Base-by-base conservation (phyloP, 352 stramenopile genomes). In the Pythium pyrilobum region DNA sequence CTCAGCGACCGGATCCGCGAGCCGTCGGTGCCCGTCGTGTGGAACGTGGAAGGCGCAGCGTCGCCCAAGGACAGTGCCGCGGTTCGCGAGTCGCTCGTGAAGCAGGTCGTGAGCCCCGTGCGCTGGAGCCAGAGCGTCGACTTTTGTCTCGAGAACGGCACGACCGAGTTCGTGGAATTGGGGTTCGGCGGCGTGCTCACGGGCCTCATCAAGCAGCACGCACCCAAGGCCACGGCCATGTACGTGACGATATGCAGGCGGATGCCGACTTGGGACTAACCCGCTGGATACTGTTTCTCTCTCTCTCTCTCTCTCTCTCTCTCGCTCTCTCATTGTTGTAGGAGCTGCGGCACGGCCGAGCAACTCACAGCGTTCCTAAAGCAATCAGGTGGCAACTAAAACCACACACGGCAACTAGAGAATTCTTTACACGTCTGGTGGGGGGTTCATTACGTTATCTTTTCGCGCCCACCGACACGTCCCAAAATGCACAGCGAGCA, bases 111-210 rank as follows among this genome's bases (percentile, higher is more conserved):
- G 27, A 49, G 62, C 1, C 71, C 82, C 27, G 85, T 95, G 33
- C 71, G 64, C 27, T 95, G 85, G 85, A 90, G 80, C 45, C 67
- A 88, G 42, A 90, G 80, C 56, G 64, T 95, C n/a, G 81, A 90
- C 36, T 80, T 71, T 21, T 89, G 78, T 37, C n/a, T 89, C 27
- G 67, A 54, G n/a, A 50, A 72, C 3, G 64, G 65, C 16, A 63
- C 77, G 24, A 50, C 34, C 27, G 57, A 68, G 24, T 95, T 95
- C 43, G 25, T 95, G 3, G 85, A 95, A 43, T 33, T 91, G 16
- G 85, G 85, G 12, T 73, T 77, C 18, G 82, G 80, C 13, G 71
- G 76, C 23, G 81, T 95, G 33, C 67, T 95, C 31, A 65, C 80
- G 20, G 77, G 77, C 2, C 75, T 95, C 38, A 86, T 93, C 62